Evolutionary conservation across 139 green algal species (phyloP), one percentile per base, ranked within the genome.

Genomic region (Picochlorum sp.): DNA sequence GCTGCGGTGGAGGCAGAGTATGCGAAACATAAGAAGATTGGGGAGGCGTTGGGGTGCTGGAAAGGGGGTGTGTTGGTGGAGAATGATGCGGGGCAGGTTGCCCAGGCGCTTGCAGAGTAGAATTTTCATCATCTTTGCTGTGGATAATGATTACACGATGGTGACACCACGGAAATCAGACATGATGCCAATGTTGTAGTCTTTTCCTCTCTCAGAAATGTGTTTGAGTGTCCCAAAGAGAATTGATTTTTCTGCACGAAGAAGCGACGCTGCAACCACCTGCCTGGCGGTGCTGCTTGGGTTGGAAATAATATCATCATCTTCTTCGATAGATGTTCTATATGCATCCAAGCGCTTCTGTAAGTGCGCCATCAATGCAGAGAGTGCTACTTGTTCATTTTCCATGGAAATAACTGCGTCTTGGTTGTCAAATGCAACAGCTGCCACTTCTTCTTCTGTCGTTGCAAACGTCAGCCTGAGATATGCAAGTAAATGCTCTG

Each of bases 11-110:
- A 90, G 31, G 77, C 65, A 6, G 83, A 89, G 69, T 76, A 75
- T 8, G 67, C 56, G 3, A 70, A 62, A 20, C 87, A 95, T 63
- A 80, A 78, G 34, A 65, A 64, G 13, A 71, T 93, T 2, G 87
- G 86, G 0, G 76, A 79, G 26, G 49, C 31, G 4, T 79, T 73
- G 4, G 82, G 86, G 18, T 93, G 86, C 62, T 89, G 87, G 84
- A 93, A 92, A 71, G 72, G 64, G 5, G 86, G 86, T 1, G 75
- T 83, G 52, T 72, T 93, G 13, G 83, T 93, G 7, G 86, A 93
- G 54, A 75, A 93, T 56, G 78, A 78, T 37, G 45, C 62, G 16
- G 77, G 81, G 11, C 75, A 57, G 23, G 72, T 90, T 10, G 59
- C 20, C 2, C 68, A 65, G 45, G 68, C 68, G 1, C 62, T 85